Base-by-base conservation (phyloP, 139 green algal species). In the Coccomyxa sp. region DNA sequence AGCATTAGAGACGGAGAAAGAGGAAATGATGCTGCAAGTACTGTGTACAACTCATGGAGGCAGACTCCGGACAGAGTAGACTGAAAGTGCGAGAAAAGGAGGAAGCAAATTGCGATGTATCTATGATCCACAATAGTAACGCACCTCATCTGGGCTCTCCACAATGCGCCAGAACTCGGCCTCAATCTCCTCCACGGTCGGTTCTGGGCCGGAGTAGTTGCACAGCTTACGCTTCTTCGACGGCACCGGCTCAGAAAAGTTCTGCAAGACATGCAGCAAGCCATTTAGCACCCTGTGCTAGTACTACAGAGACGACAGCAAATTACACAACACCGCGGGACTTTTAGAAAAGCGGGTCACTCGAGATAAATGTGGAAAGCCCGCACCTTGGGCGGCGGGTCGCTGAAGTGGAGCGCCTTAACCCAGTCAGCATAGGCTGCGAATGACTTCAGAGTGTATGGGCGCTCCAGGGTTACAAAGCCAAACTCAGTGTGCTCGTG, bases 161-260 rank as follows among this genome's bases (percentile, higher is more conserved):
- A 96, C 93, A 28, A 96, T 90, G 27, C 91, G 85, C 93, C 93
- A 96, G 79, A 96, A 96, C 83, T 96, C 93, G 12, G 80, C 88
- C 88, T 96, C 93, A n/a, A 95, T 87, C 76, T 95, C 83, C 30
- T 89, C 87, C 9, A 93, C 71, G 32, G 38, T 90, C 14, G 90
- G 90, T 60, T 92, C 85, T 79, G 87, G 77, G 38, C 83, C 79
- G 15, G 28, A 77, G 68, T 86, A 83, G 57, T 45, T 66, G 68
- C 58, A 45, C 51, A 86, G 38, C 79, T 77, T 86, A 68, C 83
- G 83, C 21, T 79, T 79, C 83, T 86, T 86, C 28, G 67, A 51
- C 7, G 68, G 30, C 14, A 57, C 66, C 83, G 75, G 67, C 13
- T n/a, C 83, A 38, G 79, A 28, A 58, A 67, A 28, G 14, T 27